phyloP scores from a whole-genome alignment of 2,329 filamentous ascomycete genomes.

The Neoscytalidium dimidiatum region DNA sequence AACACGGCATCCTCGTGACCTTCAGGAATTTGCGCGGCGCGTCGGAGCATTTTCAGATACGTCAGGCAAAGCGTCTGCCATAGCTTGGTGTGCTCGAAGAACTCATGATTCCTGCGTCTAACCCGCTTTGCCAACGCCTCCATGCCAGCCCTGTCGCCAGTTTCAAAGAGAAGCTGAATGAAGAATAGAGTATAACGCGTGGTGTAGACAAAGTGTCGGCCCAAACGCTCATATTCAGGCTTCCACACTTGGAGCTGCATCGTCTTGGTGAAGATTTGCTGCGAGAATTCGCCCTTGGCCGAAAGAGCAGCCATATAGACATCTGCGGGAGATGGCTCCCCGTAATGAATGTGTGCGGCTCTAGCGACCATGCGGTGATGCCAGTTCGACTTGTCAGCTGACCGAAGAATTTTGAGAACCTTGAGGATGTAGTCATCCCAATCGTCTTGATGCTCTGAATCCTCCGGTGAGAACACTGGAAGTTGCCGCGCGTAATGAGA shows the following conservation, averaged over 20 bases:
- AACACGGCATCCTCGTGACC: conserved; percentile 67
- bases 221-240: conserved; percentile 80
- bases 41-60: conserved; percentile 62
- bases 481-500: conserved; percentile 59
- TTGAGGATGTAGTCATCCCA: conserved; percentile 65
- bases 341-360: conserved; percentile 63
- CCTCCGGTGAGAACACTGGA: conserved; percentile 29
- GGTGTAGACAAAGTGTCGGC: conserved; percentile 90
- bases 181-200: conserved; percentile 84
- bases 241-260: conserved; percentile 96
- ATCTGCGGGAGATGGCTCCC: conserved; percentile 52
- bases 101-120: conserved; percentile 77
- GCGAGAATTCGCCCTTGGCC: conserved; percentile 77
- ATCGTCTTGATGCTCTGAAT: conserved; percentile 46
- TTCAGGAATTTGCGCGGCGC: conserved; percentile 57
- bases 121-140: conserved; percentile 79
- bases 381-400: conserved; percentile 90
- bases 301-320: conserved; percentile 54
- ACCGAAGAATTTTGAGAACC: conserved; percentile 61
- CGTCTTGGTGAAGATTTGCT: conserved; percentile 88
- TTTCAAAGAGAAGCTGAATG: conserved; percentile 70
- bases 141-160: conserved; percentile 73
- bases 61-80: conserved; percentile 63
- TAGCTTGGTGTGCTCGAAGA: conserved; percentile 62
- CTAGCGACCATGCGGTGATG: conserved; percentile 88